Conservation (phyloP, 192 early-diverging fungal species). For the Linnemannia hyalina region DNA sequence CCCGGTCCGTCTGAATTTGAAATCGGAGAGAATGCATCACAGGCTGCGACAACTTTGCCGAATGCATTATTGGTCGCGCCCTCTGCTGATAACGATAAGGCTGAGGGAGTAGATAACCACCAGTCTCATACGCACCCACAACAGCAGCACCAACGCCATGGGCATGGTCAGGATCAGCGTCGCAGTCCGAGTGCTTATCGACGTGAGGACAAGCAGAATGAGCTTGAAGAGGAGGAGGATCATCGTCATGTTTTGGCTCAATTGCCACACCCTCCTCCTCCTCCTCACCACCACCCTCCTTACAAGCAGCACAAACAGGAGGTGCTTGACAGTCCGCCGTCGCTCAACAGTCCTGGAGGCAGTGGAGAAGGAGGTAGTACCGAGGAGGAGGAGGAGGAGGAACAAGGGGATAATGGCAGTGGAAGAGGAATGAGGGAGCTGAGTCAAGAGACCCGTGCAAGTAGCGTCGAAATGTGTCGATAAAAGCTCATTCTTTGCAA, state of each 20-base stretch:
- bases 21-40: not conserved
- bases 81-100: not conserved
- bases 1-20: slow-evolving; percentile 3
- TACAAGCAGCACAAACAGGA: not conserved
- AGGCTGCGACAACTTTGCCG: not conserved
- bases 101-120: not conserved
- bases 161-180: not conserved
- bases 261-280: not conserved
- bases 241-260: not conserved
- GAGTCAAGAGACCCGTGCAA: not conserved
- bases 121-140: not conserved
- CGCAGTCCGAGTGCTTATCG: not conserved
- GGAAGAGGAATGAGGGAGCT: not conserved
- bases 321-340: not conserved
- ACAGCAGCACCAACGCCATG: not conserved
- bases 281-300: not conserved
- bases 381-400: not conserved
- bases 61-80: no score
- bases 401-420: not conserved
- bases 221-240: not conserved
- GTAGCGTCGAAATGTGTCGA: not conserved
- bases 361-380: not conserved
- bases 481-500: not conserved
- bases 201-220: no score
- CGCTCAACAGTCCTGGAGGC: not conserved